These are phyloP conservation scores for Taphrina confusa DNA, from an alignment of 1,139 yeast species.

Conservation along the genomic window DNA sequence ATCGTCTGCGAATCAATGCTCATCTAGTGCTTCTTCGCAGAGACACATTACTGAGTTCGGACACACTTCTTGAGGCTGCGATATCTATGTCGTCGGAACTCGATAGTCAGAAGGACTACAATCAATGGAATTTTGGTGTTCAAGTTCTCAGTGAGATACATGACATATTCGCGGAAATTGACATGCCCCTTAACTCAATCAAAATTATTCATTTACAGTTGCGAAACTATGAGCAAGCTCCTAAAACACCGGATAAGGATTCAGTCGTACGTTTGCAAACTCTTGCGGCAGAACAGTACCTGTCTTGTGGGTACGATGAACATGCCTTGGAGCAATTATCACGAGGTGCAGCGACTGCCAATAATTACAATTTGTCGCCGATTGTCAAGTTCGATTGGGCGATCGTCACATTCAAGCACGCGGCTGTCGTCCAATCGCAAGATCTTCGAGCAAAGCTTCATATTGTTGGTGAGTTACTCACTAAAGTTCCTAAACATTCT, in stretches of 20 bases:
- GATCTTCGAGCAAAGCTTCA: background rate
- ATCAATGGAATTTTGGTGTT: too few species aligned
- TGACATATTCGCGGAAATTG: background rate
- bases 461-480: background rate
- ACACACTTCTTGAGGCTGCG: too few species aligned
- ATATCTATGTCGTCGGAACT: too few species aligned
- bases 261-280: background rate
- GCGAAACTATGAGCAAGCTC: background rate
- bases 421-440: too few species aligned
- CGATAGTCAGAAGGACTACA: too few species aligned
- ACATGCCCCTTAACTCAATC: background rate
- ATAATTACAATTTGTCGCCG: background rate
- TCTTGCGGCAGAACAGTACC: background rate
- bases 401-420: background rate
- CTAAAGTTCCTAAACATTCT: background rate
- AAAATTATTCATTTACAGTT: background rate
- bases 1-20: too few species aligned
- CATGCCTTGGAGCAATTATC: background rate
- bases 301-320: conserved; percentile 9
- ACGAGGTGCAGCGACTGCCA: background rate
- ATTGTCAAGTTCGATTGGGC: background rate
- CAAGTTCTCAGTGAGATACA: conserved; percentile 4
- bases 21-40: too few species aligned
- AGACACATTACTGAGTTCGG: too few species aligned
- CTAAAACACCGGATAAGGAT: background rate